Evolutionary conservation across 129 eudicot species (phyloP), one percentile per base, ranked within the genome.

Genomic region (Gnaphalium uliginosum): DNA sequence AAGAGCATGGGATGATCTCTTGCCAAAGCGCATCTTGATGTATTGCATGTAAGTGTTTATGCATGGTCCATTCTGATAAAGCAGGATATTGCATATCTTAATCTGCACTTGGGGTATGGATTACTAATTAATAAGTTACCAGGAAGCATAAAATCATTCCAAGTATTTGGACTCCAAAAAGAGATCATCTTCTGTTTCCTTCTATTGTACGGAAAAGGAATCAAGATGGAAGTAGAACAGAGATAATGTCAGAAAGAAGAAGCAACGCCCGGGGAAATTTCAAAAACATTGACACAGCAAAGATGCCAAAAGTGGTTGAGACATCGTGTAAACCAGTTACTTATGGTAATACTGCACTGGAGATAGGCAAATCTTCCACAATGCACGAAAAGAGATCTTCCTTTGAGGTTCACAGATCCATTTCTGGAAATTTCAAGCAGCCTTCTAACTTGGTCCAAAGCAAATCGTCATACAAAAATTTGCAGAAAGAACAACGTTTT

Each of bases 1-100:
- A 79, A 85, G 98, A 82, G 95, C 95, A 58, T 93, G 98, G 98
- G 87, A 82, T 32, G 80, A 68, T 85, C 90, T 93, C 70, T 80
- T 93, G 74, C 84, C 78, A 24, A 83, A 85, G 13, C 90, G 94
- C 66, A 76, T 93, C 82, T 77, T 93, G 85, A 90, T 93, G 27
- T 93, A 89, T 79, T 93, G 98, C 90, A 50, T 76, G 98, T 93
- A 88, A 76, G 92, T 74, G 11, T 59, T 39, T 50, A 61, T 51
- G 48, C 29, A 43, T 75, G 14, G 26, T 46, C 7, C 14, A 14
- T 29, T 33, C 2, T 27, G 37, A 62, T 62, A 26, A 25, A 30
- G 13, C 23, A n/a, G 2, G 3, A 1, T n/a, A 54, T 8, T 54
- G 60, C 41, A 62, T 26, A 25, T 25, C 6, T 43, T 15, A 29